These are phyloP conservation scores for Botrytis aclada DNA, from an alignment of 2,329 filamentous ascomycete genomes.

Conservation along the genomic window DNA sequence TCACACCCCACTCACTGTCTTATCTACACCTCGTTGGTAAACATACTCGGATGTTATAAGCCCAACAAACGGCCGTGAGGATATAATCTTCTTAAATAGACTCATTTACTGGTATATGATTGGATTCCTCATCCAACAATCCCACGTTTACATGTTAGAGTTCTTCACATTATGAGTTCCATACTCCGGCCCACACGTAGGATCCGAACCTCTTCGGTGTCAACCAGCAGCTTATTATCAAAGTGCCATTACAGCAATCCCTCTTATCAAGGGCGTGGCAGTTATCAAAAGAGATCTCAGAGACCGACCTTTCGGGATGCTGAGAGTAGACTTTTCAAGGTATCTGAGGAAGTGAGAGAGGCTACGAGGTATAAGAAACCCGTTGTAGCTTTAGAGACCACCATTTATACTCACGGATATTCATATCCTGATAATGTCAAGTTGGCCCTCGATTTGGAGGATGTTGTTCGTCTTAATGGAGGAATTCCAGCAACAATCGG, in stretches of 20 bases:
- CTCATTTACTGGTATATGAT: neutral
- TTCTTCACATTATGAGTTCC: neutral
- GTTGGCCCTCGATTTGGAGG: constrained; percentile 73
- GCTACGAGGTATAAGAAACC: constrained; percentile 73
- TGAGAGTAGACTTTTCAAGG: neutral
- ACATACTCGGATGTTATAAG: neutral
- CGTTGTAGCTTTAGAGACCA: constrained; percentile 89
- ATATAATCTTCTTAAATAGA: neutral
- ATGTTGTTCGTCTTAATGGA: constrained; percentile 75
- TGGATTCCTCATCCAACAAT: neutral
- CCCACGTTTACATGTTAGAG: neutral
- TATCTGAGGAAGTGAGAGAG: constrained; percentile 63
- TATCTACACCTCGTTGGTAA: neutral
- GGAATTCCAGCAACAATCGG: constrained; percentile 89
- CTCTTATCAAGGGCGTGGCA: neutral
- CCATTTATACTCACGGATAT: constrained; percentile 95
- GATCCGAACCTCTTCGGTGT: neutral
- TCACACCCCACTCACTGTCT: neutral
- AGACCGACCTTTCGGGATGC: neutral
- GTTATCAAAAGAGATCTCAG: neutral
- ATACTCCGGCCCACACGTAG: constrained; percentile 11
- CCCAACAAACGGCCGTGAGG: neutral
- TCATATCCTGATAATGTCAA: constrained; percentile 70
- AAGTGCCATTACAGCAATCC: neutral
- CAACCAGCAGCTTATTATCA: neutral